Evolutionary conservation across 2,329 filamentous ascomycete species (phyloP).

Genomic region (Moelleriella libera): DNA sequence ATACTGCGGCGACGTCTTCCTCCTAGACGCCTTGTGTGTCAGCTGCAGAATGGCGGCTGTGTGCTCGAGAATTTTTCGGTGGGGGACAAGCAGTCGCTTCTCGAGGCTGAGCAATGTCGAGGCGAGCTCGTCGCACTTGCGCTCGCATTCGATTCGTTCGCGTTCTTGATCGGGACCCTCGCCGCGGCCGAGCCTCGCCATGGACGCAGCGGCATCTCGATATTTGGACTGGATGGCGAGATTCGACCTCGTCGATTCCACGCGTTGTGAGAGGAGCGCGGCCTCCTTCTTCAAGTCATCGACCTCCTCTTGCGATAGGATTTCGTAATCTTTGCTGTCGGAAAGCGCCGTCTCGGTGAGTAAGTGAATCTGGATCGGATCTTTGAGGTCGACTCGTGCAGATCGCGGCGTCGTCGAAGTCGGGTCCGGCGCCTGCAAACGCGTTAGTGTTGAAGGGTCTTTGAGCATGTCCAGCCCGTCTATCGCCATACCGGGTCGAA

Average conservation of each 20-base stretch:
- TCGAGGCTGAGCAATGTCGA: constrained; percentile 69
- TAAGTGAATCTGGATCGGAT: constrained; percentile 74
- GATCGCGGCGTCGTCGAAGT: constrained; percentile 16
- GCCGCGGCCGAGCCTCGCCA: constrained; percentile 51
- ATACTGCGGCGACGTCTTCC: constrained; percentile 27
- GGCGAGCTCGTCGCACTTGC: constrained; percentile 75
- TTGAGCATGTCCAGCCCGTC: neutral
- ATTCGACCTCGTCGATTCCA: constrained; percentile 70
- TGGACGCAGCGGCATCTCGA: constrained; percentile 78
- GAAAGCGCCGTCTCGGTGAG: constrained; percentile 85
- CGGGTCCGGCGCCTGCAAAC: neutral
- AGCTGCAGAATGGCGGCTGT: constrained; percentile 86
- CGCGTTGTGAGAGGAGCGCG: constrained; percentile 55
- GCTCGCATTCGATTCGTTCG: constrained; percentile 60
- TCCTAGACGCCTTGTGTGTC: constrained; percentile 67
- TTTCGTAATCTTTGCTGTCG: constrained; percentile 74
- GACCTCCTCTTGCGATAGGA: constrained; percentile 83
- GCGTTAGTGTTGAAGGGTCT: neutral
- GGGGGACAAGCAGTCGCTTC: constrained; percentile 59
- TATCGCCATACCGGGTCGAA: constrained; percentile 41
- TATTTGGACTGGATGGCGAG: constrained; percentile 86
- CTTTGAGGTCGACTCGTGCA: constrained; percentile 45
- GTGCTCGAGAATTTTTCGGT: constrained; percentile 69
- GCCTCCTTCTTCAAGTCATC: constrained; percentile 84
- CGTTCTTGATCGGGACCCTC: constrained; percentile 45